phyloP scores from a whole-genome alignment of 495 filamentous ascomycete species.

The Pseudomonodictys pantanalensis region DNA sequence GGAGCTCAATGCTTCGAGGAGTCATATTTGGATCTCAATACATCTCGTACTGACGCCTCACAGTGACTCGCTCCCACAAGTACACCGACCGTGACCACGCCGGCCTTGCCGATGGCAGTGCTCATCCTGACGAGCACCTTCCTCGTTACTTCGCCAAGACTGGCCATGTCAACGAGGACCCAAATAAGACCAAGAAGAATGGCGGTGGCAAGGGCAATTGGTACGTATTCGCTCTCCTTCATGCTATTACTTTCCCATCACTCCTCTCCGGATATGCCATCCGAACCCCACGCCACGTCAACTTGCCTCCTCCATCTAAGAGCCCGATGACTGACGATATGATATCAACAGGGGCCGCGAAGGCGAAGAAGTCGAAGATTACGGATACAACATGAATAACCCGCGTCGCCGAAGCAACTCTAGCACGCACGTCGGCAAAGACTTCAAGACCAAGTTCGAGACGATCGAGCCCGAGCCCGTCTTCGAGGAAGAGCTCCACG shows the following conservation, averaged over 20 bases:
- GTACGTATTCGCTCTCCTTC: conserved; percentile 52
- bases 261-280: neutral
- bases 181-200: conserved; percentile 95
- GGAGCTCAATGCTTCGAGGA: neutral
- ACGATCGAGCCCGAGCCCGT: conserved; percentile 77
- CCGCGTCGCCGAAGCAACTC: conserved; percentile 90
- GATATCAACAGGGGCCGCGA: conserved; percentile 63
- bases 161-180: conserved; percentile 76
- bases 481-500: conserved; percentile 81
- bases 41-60: conserved; percentile 9
- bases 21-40: neutral
- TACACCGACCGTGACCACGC: conserved; percentile 82
- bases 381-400: conserved; percentile 75
- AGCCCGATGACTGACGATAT: conserved; percentile 9
- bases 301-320: neutral
- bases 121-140: conserved; percentile 63
- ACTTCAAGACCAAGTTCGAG: conserved; percentile 89
- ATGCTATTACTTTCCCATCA: neutral
- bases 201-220: conserved; percentile 92
- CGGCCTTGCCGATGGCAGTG: conserved; percentile 62
- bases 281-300: conserved; percentile 18
- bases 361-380: conserved; percentile 72
- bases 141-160: conserved; percentile 91
- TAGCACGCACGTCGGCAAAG: conserved; percentile 63
- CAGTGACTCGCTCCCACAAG: conserved; percentile 96